Percentiles rank a stretch among this genome's conserved stretches.
These are phyloP conservation scores for Fusarium sterilihyphosum DNA, from an alignment of 2,329 filamentous ascomycete genomes.

Conservation along the genomic window DNA sequence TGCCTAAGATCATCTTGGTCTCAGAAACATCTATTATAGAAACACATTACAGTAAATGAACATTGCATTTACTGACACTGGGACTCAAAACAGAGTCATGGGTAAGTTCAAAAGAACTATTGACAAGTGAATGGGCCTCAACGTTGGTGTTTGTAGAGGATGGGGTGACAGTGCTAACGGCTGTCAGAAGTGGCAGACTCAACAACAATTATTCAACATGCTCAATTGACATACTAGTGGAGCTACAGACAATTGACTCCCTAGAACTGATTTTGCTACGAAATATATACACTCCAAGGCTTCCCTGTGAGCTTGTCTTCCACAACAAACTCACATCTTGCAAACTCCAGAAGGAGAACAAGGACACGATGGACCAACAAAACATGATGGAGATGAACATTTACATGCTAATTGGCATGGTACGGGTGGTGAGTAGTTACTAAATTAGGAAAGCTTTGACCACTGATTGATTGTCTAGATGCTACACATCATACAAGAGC, in stretches of 20 bases:
- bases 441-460: too few species aligned
- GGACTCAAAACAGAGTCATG: not conserved
- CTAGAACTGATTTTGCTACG: not conserved
- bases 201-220: not conserved
- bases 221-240: not conserved
- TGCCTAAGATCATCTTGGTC: not conserved
- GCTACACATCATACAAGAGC: not conserved
- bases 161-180: not conserved
- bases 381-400: too few species aligned
- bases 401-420: too few species aligned
- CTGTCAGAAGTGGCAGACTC: not conserved
- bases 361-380: too few species aligned
- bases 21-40: not conserved
- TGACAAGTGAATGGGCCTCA: not conserved
- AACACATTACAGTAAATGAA: not conserved
- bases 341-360: too few species aligned
- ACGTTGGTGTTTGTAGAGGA: fast-evolving
- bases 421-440: too few species aligned
- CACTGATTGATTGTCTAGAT: not conserved
- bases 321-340: not conserved
- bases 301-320: not conserved
- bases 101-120: not conserved
- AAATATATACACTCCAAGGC: not conserved
- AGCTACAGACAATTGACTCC: not conserved
- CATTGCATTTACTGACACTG: not conserved